Conservation (phyloP, 1,284 basidiomycete genomes). For the Pascua sp. region DNA sequence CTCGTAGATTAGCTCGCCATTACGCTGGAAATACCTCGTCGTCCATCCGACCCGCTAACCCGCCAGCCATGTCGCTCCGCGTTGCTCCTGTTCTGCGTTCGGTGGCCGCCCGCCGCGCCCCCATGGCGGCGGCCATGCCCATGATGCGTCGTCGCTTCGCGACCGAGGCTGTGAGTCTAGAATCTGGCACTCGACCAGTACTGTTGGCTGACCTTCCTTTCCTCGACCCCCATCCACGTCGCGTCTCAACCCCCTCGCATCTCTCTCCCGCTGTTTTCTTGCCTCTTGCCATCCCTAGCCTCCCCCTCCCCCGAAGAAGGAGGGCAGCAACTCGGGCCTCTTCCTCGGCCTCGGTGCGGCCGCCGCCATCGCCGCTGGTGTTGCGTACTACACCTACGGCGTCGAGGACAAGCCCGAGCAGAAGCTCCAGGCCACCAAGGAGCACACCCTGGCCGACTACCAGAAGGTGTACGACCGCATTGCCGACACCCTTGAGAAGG, state of each 20-base stretch:
- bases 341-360: constrained; percentile 30
- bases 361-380: constrained; percentile 39
- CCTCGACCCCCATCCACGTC: no score
- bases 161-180: constrained; percentile 30
- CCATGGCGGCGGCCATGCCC: constrained; percentile 18
- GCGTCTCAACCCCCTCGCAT: no score
- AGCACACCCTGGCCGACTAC: constrained; percentile 63
- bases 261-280: background rate
- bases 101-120: constrained; percentile 23
- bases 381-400: constrained; percentile 47
- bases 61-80: constrained; percentile 33
- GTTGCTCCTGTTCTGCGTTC: constrained; percentile 32
- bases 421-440: constrained; percentile 61
- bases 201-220: no score
- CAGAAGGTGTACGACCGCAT: constrained; percentile 90
- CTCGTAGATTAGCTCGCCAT: no score
- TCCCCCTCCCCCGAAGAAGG: constrained; percentile 31
- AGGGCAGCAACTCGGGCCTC: constrained; percentile 21
- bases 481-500: constrained; percentile 69
- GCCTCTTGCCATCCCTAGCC: constrained; percentile 28
- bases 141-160: constrained; percentile 33
- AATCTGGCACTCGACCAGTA: background rate
- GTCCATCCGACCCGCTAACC: constrained; percentile 2
- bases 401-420: constrained; percentile 55
- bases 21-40: no score